Evolutionary conservation across 306 rosid species (phyloP).

Genomic region (Dicorynia guianensis): DNA sequence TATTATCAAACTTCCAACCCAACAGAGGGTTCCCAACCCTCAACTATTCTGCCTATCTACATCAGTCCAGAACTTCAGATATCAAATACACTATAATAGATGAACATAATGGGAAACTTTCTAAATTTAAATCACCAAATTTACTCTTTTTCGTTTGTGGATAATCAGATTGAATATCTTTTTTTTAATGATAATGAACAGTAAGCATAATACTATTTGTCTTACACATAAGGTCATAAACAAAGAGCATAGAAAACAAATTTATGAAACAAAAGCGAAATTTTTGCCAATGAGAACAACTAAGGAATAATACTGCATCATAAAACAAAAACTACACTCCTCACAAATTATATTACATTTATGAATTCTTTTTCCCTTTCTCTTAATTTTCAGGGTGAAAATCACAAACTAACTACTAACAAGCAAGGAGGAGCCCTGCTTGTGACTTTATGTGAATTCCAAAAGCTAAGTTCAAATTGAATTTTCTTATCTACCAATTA

Average conservation of each 20-base stretch:
- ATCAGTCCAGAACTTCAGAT: constrained; percentile 14
- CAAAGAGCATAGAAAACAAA: background rate
- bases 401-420: background rate
- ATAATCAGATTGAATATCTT: background rate
- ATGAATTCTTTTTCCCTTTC: too few species aligned
- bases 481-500: too few species aligned
- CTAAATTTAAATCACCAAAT: background rate
- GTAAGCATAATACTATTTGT: background rate
- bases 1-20: constrained; percentile 3
- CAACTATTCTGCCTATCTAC: background rate
- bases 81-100: background rate
- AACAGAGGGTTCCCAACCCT: background rate
- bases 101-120: too few species aligned
- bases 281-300: background rate
- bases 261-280: background rate
- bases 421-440: too few species aligned
- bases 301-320: background rate
- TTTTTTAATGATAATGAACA: too few species aligned
- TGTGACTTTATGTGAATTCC: too few species aligned
- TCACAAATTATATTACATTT: background rate
- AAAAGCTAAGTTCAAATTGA: too few species aligned
- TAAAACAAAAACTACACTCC: background rate
- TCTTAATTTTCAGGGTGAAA: background rate
- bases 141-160: background rate
- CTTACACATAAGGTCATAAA: constrained; percentile 3